Evolutionary conservation across 495 filamentous ascomycete species (phyloP).

Genomic region (Apodospora peruviana): DNA sequence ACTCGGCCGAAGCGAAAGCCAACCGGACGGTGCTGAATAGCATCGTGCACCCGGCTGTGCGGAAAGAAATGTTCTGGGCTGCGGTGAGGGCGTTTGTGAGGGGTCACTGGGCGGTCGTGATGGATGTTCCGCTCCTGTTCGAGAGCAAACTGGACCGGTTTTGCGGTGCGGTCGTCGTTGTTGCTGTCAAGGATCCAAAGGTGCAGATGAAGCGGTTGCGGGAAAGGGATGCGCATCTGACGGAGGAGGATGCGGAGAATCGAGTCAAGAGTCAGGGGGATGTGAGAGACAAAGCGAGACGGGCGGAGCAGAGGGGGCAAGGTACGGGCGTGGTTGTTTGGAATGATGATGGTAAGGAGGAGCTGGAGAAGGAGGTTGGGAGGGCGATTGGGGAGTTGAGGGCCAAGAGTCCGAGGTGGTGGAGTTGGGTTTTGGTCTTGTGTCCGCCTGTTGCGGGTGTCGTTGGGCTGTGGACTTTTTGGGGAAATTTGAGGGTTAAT

Average conservation of each 20-base stretch:
- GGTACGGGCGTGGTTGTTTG: constrained; percentile 67
- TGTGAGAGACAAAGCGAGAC: constrained; percentile 70
- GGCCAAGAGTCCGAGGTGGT: constrained; percentile 66
- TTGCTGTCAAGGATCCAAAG: constrained; percentile 66
- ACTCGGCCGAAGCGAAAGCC: constrained; percentile 52
- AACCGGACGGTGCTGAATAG: constrained; percentile 72
- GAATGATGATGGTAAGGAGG: constrained; percentile 73
- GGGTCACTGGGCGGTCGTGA: constrained; percentile 80
- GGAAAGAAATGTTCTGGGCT: constrained; percentile 65
- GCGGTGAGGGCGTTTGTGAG: constrained; percentile 59
- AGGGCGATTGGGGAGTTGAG: constrained; percentile 57
- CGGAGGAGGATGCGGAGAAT: constrained; percentile 71
- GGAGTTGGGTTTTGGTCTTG: constrained; percentile 67
- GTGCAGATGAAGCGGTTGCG: constrained; percentile 75
- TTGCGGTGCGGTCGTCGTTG: constrained; percentile 78
- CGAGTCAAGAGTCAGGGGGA: constrained; percentile 79
- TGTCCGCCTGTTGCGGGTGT: constrained; percentile 66
- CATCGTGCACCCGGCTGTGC: constrained; percentile 89
- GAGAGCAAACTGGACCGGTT: constrained; percentile 74
- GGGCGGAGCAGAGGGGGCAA: constrained; percentile 57
- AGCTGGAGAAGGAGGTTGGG: constrained; percentile 59
- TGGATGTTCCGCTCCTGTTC: constrained; percentile 89
- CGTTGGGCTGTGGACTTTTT: constrained; percentile 60
- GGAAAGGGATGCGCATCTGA: constrained; percentile 66
- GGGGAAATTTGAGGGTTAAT: constrained; percentile 60